phyloP scores from a whole-genome alignment of 2,329 filamentous ascomycete species.

The Colletotrichum karsti region DNA sequence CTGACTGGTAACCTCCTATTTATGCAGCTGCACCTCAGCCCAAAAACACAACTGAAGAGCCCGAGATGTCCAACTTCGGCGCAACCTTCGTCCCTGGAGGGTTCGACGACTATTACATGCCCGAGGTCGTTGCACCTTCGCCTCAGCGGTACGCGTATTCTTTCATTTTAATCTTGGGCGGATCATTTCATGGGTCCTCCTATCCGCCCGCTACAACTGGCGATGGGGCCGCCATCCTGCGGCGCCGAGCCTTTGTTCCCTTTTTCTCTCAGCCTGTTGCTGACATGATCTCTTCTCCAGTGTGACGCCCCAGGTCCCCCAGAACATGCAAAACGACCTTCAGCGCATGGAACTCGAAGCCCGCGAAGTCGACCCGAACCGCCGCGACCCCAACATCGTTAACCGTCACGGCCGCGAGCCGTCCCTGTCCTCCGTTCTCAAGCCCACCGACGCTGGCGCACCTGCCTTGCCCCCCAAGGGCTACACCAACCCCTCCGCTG shows the following conservation, averaged over 20 bases:
- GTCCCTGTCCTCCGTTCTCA: constrained; percentile 51
- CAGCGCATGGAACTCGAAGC: constrained; percentile 90
- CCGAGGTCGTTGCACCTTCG: constrained; percentile 65
- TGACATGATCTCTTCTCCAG: constrained; percentile 59
- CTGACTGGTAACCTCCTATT: constrained; percentile 34
- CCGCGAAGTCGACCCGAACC: constrained; percentile 54
- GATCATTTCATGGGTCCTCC: constrained; percentile 22
- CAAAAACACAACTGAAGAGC: constrained; percentile 38
- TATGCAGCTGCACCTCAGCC: constrained; percentile 41
- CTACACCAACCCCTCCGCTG: constrained; percentile 40
- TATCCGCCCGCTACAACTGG: constrained; percentile 20
- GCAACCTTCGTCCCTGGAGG: constrained; percentile 68
- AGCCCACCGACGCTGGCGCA: constrained; percentile 29
- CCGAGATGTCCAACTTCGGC: constrained; percentile 56
- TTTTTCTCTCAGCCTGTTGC: constrained; percentile 32
- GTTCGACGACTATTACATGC: constrained; percentile 68
- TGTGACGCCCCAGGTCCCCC: constrained; percentile 93
- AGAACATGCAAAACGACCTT: constrained; percentile 95
- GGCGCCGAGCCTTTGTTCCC: constrained; percentile 12
- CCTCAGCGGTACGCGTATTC: constrained; percentile 61
- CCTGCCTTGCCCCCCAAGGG: constrained; percentile 27
- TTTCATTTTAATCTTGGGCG: constrained; percentile 24
- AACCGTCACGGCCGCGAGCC: constrained; percentile 51
- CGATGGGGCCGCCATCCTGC: constrained; percentile 18
- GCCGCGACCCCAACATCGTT: constrained; percentile 37